Evolutionary conservation across 805 yeast genomes (phyloP), one percentile per base, ranked within the genome.

Genomic region (Candida germanica): DNA sequence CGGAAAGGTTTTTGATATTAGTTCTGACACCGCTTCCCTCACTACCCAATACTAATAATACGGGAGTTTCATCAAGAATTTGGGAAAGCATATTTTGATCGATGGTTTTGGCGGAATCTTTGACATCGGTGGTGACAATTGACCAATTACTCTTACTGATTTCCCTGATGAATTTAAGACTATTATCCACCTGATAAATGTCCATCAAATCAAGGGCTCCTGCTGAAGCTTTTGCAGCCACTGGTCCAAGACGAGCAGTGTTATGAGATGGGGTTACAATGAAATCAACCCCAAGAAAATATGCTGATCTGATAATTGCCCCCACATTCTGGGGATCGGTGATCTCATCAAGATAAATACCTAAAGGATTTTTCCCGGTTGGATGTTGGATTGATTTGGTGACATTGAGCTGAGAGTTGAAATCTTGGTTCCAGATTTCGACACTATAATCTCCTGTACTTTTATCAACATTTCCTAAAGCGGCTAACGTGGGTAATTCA

Each of bases 321-420:
- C 96, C 96, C 47, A 86, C 66, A 54, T 87, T 87, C 54, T 86
- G 94, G 0, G 96, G 91, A 56, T 87, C 96, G 10, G 85, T 77
- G 29, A 88, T 70, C 40, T 84, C 87, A 56, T 87, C 96, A 17
- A 87, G 59, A 48, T 72, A 87, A 3, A 87, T 46, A 0, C 87
- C 96, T 12, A 88, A 49, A 2, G 96, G 94, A 48, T 43, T 53
- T 22, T 35, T 42, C 6, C 23, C 26, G 11, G n/a, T 23, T 6
- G 16, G 23, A 2, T 5, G 13, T 6, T 46, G 58, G 6, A 60
- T 53, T 2, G 37, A 16, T 11, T 43, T 42, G 9, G 17, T 14
- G 9, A 33, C 25, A 11, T 31, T 43, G 10, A 35, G 36, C n/a
- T 36, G 43, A 3, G 33, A 10, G 27, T 23, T 26, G 28, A 29